Evolutionary conservation across 2,329 filamentous ascomycete species (phyloP).

Genomic region (Microdochium bolleyi): DNA sequence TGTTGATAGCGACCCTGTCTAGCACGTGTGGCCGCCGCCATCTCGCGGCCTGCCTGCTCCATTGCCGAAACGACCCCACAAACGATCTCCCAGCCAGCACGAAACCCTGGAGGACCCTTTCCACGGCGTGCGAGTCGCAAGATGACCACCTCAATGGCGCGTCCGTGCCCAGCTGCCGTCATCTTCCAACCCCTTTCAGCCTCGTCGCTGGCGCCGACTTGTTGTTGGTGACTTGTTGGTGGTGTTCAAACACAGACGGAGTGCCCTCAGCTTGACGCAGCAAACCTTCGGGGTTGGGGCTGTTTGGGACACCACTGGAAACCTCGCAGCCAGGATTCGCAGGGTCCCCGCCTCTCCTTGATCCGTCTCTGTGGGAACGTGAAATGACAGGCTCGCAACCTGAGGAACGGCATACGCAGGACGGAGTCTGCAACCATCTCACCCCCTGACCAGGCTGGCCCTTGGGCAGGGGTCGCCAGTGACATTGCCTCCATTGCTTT

Average conservation of each 20-base stretch:
- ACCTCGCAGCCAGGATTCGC: no score
- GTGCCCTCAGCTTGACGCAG: no score
- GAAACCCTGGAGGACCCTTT: neutral
- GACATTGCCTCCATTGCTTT: no score
- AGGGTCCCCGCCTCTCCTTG: neutral
- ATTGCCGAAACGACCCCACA: neutral
- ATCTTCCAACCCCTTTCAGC: neutral
- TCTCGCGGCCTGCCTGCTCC: neutral
- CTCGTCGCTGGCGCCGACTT: neutral
- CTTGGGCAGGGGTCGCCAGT: no score
- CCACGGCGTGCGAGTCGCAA: neutral
- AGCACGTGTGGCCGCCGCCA: neutral
- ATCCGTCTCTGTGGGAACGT: neutral
- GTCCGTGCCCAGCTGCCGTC: neutral
- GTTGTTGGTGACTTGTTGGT: no score
- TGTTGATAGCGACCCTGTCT: neutral
- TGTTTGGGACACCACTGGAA: no score
- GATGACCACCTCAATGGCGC: neutral
- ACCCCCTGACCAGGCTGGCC: neutral
- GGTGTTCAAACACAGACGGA: no score
- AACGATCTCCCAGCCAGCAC: neutral
- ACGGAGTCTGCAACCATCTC: neutral
- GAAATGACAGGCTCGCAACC: neutral
- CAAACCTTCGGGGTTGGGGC: no score
- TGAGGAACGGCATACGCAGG: neutral